Percentiles rank a stretch among this genome's conserved stretches.
These are phyloP conservation scores for Colletotrichum cuscutae DNA, from an alignment of 2,329 filamentous ascomycete species.

Conservation along the genomic window DNA sequence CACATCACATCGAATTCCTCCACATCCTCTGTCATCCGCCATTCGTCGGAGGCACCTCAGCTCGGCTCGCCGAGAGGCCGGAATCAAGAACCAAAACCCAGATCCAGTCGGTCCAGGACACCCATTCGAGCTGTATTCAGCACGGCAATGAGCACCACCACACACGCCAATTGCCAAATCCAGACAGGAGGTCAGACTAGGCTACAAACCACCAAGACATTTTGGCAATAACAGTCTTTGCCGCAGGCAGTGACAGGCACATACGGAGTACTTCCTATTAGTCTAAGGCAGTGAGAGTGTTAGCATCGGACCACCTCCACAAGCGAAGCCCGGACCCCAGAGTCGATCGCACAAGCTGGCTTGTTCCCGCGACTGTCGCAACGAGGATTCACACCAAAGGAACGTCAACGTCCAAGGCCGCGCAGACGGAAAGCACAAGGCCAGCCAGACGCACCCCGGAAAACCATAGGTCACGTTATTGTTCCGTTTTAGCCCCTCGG, in stretches of 20 bases:
- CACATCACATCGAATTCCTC: slow-evolving; percentile 22
- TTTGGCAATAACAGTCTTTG: background rate
- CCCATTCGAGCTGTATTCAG: background rate
- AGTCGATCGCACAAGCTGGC: slow-evolving; percentile 25
- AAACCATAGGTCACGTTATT: slow-evolving; percentile 24
- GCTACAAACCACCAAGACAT: background rate
- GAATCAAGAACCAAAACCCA: background rate
- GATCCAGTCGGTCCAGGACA: slow-evolving; percentile 1
- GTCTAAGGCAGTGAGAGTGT: background rate
- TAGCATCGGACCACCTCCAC: background rate
- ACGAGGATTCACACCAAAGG: background rate
- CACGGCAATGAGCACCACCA: background rate
- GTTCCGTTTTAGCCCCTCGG: slow-evolving; percentile 16
- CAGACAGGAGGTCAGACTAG: background rate
- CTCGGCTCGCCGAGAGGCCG: background rate
- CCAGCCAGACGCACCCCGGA: slow-evolving; percentile 31
- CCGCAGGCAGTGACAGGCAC: background rate
- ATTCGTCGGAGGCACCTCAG: slow-evolving; percentile 2
- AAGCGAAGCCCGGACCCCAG: slow-evolving; percentile 1
- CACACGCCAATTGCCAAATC: slow-evolving; percentile 2
- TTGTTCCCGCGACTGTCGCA: background rate
- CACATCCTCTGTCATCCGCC: slow-evolving; percentile 1
- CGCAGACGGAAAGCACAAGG: slow-evolving; percentile 7
- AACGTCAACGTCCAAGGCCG: background rate
- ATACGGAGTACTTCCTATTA: too few relatives aligned